Base-by-base conservation (phyloP, 169 alveolate genomes). In the Theileria orientalis region DNA sequence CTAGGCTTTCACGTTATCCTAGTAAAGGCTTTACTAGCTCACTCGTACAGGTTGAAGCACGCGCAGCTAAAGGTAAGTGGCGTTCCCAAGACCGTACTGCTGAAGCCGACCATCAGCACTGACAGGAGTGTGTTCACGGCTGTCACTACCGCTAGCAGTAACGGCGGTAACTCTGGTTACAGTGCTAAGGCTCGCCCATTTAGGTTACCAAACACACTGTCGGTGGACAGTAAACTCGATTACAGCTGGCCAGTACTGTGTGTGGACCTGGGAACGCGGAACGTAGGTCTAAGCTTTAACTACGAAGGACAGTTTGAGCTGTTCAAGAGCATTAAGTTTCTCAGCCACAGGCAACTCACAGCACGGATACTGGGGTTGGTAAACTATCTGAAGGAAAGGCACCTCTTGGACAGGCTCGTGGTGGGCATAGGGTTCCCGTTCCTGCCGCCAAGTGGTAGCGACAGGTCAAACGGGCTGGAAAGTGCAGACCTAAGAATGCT, bases 231-330 rank as follows among this genome's bases (percentile, higher is more conserved):
- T 0, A 73, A 60, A 25, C 1, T 16, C 11, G n/a, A 37, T 62
- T 6, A 60, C 0, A 30, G 40, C 14, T 32, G 35, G 41, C 83
- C 83, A 1, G 64, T 73, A 7, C 52, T 73, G 9, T 42, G 73
- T 47, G 16, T 73, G 9, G 83, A 73, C 30, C 57, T 60, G 56
- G 83, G 83, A 2, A 60, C 77, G 16, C 30, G 56, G 25, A 40
- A 21, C 8, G 40, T 73, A 23, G 83, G 83, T 0, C 19, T 73
- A 44, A 60, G 74, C 11, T 29, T 73, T 6, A 70, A 73, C 40
- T 71, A 73, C 32, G 27, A 57, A 44, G 73, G 73, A 5, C 40
- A 44, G 8, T 3, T 61, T n/a, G 67, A 73, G 40, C 3, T 61
- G 23, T 47, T 73, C 9, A 44, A 49, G 8, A 2, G 42, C 0